A percentile compares a stretch with the other conserved stretches of the same genome.
These are phyloP conservation scores for Brachypodium distachyon DNA, from an alignment of 202 grass and related monocot species.

Conservation along the genomic window DNA sequence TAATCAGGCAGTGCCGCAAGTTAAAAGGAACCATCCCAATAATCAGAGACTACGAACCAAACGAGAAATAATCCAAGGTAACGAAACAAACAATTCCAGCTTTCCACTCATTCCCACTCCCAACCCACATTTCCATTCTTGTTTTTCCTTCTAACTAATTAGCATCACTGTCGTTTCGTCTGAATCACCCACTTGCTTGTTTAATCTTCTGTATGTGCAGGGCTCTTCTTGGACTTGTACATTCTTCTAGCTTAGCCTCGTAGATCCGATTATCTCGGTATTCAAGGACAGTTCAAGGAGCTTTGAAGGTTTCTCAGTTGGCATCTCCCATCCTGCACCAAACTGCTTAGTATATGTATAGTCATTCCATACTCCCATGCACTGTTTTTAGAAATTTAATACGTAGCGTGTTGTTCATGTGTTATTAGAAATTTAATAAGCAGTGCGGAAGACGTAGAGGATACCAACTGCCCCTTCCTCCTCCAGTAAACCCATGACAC, in stretches of 20 bases:
- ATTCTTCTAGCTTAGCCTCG: background rate
- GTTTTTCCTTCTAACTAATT: background rate
- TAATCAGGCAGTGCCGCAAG: background rate
- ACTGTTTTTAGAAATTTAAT: background rate
- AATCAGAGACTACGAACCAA: background rate
- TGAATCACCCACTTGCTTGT: background rate
- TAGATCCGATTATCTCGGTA: background rate
- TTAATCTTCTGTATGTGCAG: background rate
- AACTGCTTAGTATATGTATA: background rate
- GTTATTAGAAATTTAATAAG: background rate
- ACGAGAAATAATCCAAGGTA: background rate
- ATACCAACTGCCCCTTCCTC: background rate
- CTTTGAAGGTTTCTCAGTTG: background rate
- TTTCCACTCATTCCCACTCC: background rate
- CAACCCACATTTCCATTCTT: too few species aligned
- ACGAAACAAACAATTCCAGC: background rate
- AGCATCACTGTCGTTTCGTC: too few species aligned
- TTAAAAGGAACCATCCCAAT: background rate
- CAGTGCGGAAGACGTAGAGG: background rate
- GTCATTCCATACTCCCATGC: background rate
- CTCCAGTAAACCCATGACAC: too few species aligned
- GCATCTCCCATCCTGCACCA: background rate
- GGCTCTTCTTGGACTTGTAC: background rate
- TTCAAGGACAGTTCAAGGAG: background rate
- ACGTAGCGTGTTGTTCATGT: background rate